These are phyloP conservation scores for Rhodamnia argentea DNA, from an alignment of 345 rosid species.

Conservation along the genomic window DNA sequence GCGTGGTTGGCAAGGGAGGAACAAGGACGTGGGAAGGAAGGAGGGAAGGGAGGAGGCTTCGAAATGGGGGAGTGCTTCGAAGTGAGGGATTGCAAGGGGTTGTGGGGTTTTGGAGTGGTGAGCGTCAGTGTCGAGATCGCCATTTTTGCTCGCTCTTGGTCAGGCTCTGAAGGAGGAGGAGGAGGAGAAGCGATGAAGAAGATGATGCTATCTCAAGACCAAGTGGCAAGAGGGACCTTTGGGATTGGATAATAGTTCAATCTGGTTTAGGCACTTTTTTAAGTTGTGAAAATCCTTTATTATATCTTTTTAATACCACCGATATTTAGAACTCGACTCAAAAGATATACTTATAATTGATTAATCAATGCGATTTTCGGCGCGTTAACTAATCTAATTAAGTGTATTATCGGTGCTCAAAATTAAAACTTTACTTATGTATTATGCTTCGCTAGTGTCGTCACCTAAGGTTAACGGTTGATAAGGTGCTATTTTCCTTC, in stretches of 20 bases:
- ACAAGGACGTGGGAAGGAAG: constrained; percentile 14
- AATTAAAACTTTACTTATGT: background rate
- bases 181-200: background rate
- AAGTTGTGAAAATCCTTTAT: no score
- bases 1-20: constrained; percentile 3
- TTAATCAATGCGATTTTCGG: background rate
- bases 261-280: no score
- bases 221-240: no score
- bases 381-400: background rate
- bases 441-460: background rate
- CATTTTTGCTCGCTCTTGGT: background rate
- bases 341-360: background rate
- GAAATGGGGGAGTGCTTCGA: background rate
- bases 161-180: background rate
- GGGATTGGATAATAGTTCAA: no score
- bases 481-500: background rate
- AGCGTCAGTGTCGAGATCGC: constrained; percentile 13
- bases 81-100: background rate
- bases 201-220: background rate
- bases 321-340: no score
- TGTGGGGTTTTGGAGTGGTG: background rate
- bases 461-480: background rate
- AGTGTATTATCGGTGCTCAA: background rate
- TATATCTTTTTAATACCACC: no score
- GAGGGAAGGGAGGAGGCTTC: background rate